Conservation (phyloP, 2,329 filamentous ascomycete genomes). For the Ascochyta rabiei region DNA sequence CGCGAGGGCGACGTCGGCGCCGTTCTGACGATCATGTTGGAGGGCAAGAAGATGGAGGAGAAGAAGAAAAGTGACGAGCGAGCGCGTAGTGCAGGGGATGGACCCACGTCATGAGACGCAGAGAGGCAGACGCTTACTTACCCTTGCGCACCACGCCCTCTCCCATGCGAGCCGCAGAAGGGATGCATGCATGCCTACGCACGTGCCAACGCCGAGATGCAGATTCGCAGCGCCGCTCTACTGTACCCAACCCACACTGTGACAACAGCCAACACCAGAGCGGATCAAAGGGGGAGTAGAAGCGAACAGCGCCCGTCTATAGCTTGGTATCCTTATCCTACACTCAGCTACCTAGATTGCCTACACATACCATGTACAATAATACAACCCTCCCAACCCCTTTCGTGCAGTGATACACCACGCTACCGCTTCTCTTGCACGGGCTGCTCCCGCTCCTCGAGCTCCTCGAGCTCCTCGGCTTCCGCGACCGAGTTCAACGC, state of each 20-base stretch:
- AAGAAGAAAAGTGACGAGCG: conserved; percentile 11
- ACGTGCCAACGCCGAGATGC: too few relatives aligned
- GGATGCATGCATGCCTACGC: too few relatives aligned
- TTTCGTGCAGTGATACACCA: neutral
- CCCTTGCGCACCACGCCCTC: neutral
- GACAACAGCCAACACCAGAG: conserved; percentile 8
- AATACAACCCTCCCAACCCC: conserved; percentile 1
- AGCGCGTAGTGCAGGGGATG: neutral
- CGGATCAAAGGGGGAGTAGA: neutral
- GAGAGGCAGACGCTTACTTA: neutral
- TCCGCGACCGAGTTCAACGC: neutral
- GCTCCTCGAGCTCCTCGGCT: conserved; percentile 5
- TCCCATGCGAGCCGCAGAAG: too few relatives aligned
- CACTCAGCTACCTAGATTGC: conserved; percentile 19
- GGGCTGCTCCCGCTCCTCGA: neutral
- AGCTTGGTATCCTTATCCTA: conserved; percentile 18
- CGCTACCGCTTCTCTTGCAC: conserved; percentile 16
- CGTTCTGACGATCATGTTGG: conserved; percentile 40
- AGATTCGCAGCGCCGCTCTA: neutral
- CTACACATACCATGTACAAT: conserved; percentile 27
- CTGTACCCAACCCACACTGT: neutral
- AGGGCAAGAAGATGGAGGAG: conserved; percentile 34
- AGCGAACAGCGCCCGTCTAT: conserved; percentile 1
- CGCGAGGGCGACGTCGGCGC: conserved; percentile 38
- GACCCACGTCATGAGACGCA: neutral